Evolutionary conservation across 2,329 filamentous ascomycete genomes (phyloP), one percentile per base, ranked within the genome.

Genomic region (Aspergillus oerlinghausenensis): DNA sequence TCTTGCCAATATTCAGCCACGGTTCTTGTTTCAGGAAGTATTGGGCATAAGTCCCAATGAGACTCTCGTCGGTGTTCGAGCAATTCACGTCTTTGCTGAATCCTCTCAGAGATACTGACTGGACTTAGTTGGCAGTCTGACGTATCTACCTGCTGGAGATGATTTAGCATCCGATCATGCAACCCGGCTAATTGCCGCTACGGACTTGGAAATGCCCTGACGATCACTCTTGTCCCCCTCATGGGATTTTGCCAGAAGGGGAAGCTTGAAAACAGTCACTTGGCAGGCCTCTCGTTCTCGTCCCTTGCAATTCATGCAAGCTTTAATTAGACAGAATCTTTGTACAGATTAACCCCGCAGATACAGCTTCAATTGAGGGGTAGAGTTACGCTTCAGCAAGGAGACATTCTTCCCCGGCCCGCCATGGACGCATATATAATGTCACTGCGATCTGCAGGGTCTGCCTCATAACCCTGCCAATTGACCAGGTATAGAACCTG

Each of bases 181-280:
- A 51, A 38, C 23, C 47, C 42, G 52, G 52, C 23, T 9, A 50
- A 51, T 43, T 54, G 10, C 32, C n/a, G 25, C 21, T 40, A 40
- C 42, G 35, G 3, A 29, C 25, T 26, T 5, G 28, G 49, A 17
- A 47, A 10, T 19, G 42, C 42, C 42, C 42, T 23, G 42, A 45
- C 14, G 19, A 35, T 29, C 23, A 26, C 28, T 48, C 50, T 40
- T 35, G 42, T 52, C 35, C 56, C 52, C 56, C 59, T 55, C 58
- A 56, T 54, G 56, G 58, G 51, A 45, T 58, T 58, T 58, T 60
- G 35, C 58, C 51, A 29, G 53, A 60, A 56, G 11, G 32, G 49
- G 58, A 43, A 56, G 42, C n/a, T 45, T 45, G 21, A 45, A 23
- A 11, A 23, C 42, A 45, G 8, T 21, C n/a, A 19, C 42, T 23